Base-by-base conservation (phyloP, 306 rosid genomes). In the Glycine tomentella region DNA sequence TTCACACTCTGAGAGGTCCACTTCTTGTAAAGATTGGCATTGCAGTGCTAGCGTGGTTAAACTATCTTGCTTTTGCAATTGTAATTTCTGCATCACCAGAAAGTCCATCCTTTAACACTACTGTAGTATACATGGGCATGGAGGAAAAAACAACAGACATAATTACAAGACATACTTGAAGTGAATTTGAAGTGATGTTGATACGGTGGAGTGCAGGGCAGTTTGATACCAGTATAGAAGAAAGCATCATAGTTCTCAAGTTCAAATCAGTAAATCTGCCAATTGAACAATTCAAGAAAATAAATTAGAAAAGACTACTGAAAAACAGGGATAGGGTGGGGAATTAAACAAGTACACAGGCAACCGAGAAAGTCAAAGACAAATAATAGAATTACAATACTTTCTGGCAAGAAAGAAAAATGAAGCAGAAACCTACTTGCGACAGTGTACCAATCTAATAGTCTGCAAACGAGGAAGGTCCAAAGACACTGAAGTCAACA, bases 1-100 rank as follows among this genome's bases (percentile, higher is more conserved):
- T 89, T 96, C 98, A 84, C 99, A 96, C 76, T 93, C 99, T 1
- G 97, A 92, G 81, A 96, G 99, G 86, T 96, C 99, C 86, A 93
- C 98, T 84, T 96, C 98, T 86, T 84, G 95, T 76, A 96, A 88
- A 64, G 90, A 76, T 73, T 88, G 91, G 80, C 99, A 96, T 85
- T 93, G 98, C 88, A 96, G 79, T 40, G 92, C 80, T 86, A 96
- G 82, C 2, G 88, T 79, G 33, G 92, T 86, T 81, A 96, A 87
- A 88, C 93, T 93, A 79, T 96, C 99, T 84, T 93, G 99, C 88
- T 96, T 96, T 85, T 90, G 97, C 84, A 96, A 83, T 48, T 90
- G 85, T 80, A 96, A 86, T 83, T 96, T 93, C 99, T 96, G 92
- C 97, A 92, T 86, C 62, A 76, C 53, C 85, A 82, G 51, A 82